Evolutionary conservation across 2,329 filamentous ascomycete species (phyloP), one percentile per base, ranked within the genome.

Genomic region (Pseudogymnoascus verrucosus): DNA sequence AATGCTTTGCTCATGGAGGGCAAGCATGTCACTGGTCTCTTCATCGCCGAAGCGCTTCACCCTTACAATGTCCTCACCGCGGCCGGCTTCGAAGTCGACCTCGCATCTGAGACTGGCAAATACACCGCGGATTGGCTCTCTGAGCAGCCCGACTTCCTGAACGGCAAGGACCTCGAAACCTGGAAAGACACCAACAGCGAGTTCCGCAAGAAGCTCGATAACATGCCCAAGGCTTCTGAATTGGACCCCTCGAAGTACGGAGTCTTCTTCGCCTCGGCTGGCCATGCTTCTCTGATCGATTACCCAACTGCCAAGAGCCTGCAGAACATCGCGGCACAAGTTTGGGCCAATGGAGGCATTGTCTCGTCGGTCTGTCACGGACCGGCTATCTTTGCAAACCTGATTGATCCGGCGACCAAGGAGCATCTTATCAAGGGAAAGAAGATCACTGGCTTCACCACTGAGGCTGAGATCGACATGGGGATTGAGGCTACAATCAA

Each of bases 41-140:
- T 81, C 71, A 77, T 81, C 65, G 75, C 69, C 61, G 79, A 81
- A 67, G 79, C 79, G 14, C 73, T 80, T 6, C 78, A 81, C 65
- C 79, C 79, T 0, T 81, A 73, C 74, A 76, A 79, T 16, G 78
- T 79, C 21, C 73, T 81, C 64, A 71, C 65, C 5, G 72, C 70
- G 1, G 77, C 78, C 4, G 79, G 78, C 12, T 79, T 81, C 68
- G 76, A 78, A 63, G 78, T 80, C 60, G 78, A 80, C 65, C 72
- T 81, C 28, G 74, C 74, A 19, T 79, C 78, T 4, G 78, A 80
- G 66, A 79, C 74, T 3, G 78, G 79, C 39, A 73, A 64, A 1
- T 81, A 77, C 68, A 74, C 69, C 0, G 71, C 76, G 0, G 79
- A 80, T 69, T 78, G 77, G 77, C 74, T 80, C 19, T 78, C 74